These are phyloP conservation scores for Podospora anserina DNA, from an alignment of 495 filamentous ascomycete genomes.

Conservation along the genomic window DNA sequence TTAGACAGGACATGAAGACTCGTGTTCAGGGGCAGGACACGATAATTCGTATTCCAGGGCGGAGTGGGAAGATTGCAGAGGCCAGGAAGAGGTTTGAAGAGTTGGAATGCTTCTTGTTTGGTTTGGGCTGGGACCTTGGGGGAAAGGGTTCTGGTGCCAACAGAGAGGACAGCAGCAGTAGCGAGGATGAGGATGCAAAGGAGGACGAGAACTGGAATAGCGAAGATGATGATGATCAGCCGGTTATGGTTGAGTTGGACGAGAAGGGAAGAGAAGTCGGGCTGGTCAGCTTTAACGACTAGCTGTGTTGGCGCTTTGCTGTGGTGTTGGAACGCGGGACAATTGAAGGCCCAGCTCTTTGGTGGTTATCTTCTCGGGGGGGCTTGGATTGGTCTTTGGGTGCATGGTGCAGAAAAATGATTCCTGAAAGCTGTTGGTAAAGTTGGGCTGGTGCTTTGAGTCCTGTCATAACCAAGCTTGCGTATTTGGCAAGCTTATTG, in stretches of 20 bases:
- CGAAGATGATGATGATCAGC: constrained; percentile 84
- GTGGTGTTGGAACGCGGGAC: too few relatives aligned
- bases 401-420: background rate
- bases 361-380: too few relatives aligned
- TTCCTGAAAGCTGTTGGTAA: background rate
- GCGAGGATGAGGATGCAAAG: constrained; percentile 67
- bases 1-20: constrained; percentile 37
- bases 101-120: constrained; percentile 46
- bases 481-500: background rate
- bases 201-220: constrained; percentile 42
- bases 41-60: constrained; percentile 15
- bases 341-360: too few relatives aligned
- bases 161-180: constrained; percentile 17
- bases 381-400: too few relatives aligned
- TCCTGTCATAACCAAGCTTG: too few relatives aligned
- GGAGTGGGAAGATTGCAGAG: constrained; percentile 16
- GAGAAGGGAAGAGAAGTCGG: constrained; percentile 48
- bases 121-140: constrained; percentile 46
- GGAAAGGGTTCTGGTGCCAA: background rate
- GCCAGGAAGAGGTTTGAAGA: constrained; percentile 36
- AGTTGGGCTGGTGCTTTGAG: background rate
- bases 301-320: background rate
- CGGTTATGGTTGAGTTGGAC: constrained; percentile 71
- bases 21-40: constrained; percentile 30
- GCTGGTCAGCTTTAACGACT: constrained; percentile 44